These are phyloP conservation scores for Pseudocercospora vitis DNA, from an alignment of 2,329 filamentous ascomycete species.

Conservation along the genomic window DNA sequence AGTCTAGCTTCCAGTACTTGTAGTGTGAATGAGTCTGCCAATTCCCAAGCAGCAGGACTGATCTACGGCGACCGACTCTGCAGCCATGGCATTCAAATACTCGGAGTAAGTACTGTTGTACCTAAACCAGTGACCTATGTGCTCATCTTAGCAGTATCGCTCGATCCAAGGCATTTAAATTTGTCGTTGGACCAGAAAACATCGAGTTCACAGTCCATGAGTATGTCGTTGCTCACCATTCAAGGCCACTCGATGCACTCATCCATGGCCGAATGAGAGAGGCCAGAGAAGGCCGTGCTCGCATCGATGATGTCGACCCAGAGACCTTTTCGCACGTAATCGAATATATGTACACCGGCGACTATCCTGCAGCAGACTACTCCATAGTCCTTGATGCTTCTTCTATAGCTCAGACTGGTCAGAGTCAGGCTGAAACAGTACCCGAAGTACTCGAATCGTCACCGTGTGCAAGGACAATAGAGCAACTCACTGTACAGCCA, in stretches of 20 bases:
- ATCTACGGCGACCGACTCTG: no score
- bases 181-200: constrained; percentile 4
- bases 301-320: constrained; percentile 5
- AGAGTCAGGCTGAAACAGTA: not conserved
- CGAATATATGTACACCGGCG: constrained; percentile 19
- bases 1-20: no score
- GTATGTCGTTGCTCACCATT: not conserved
- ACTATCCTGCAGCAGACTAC: constrained; percentile 17
- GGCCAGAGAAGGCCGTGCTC: not conserved
- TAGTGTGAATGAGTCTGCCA: no score
- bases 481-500: no score
- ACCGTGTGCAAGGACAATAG: not conserved
- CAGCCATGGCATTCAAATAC: not conserved
- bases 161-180: constrained; percentile 9
- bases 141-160: not conserved
- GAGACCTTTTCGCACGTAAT: constrained; percentile 17
- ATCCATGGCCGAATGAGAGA: constrained; percentile 7
- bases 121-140: not conserved
- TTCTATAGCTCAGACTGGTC: not conserved
- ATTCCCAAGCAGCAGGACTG: no score
- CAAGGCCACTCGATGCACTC: not conserved
- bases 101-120: not conserved
- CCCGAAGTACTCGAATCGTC: not conserved
- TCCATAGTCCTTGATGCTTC: not conserved
- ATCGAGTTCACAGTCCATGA: constrained; percentile 9